Evolutionary conservation across 2,329 filamentous ascomycete genomes (phyloP).

Genomic region (Gyromitra esculenta): DNA sequence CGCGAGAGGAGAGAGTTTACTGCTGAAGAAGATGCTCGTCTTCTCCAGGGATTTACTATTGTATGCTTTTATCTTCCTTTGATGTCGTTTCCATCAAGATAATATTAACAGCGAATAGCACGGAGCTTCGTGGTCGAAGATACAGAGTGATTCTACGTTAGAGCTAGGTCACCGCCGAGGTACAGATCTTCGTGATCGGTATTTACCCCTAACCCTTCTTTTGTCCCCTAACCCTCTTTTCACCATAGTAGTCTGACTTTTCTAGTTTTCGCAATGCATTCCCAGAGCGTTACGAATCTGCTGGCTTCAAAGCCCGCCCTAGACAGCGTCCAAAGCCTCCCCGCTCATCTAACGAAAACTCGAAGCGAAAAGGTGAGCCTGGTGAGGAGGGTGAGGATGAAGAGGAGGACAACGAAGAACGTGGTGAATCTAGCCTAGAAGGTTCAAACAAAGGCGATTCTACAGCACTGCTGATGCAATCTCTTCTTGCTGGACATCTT

Average conservation of each 20-base stretch:
- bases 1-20: slow-evolving; percentile 55
- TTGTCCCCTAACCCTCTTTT: slow-evolving; percentile 26
- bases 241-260: slow-evolving; percentile 26
- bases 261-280: slow-evolving; percentile 55
- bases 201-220: slow-evolving; percentile 38
- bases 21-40: slow-evolving; percentile 51
- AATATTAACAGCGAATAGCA: slow-evolving; percentile 48
- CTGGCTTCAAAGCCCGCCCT: slow-evolving; percentile 55
- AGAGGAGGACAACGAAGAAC: slow-evolving; percentile 26
- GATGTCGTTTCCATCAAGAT: neutral
- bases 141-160: slow-evolving; percentile 52
- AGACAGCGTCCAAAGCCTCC: slow-evolving; percentile 53
- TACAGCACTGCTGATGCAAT: slow-evolving; percentile 48
- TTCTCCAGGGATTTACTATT: slow-evolving; percentile 54
- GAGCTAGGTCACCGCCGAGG: slow-evolving; percentile 53
- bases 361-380: slow-evolving; percentile 29
- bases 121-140: slow-evolving; percentile 55
- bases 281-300: slow-evolving; percentile 54
- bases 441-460: slow-evolving; percentile 44
- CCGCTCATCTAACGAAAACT: slow-evolving; percentile 41
- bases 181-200: slow-evolving; percentile 56
- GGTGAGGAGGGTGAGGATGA: slow-evolving; percentile 41
- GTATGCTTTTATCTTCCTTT: slow-evolving; percentile 39
- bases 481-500: slow-evolving; percentile 45
- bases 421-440: slow-evolving; percentile 40